Evolutionary conservation across 2,329 filamentous ascomycete genomes (phyloP), one percentile per base, ranked within the genome.

Genomic region (Trichoderma sp.): DNA sequence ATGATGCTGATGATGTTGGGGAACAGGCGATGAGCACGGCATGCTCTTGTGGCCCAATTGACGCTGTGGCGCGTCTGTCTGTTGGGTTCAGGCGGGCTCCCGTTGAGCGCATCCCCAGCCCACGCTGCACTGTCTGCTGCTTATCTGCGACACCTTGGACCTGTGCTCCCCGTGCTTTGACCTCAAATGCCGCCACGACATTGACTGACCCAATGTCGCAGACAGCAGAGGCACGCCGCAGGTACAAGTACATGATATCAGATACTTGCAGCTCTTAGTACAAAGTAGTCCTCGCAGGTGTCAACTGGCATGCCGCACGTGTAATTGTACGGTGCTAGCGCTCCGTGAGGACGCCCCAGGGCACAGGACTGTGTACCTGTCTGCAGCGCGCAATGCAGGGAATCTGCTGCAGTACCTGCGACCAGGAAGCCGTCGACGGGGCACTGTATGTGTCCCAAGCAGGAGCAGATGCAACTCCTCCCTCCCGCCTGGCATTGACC

Each of bases 141-240:
- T 53, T 63, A 63, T 35, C 52, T 52, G 60, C 60, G 47, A 63
- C 60, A 55, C 47, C 31, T 27, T 63, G 10, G 14, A 19, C n/a
- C 57, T 35, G 33, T 24, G 47, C 31, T 40, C 16, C 31, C 43
- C 19, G 43, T 47, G 35, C 11, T 31, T 24, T 31, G 33, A 63
- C 60, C 43, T 33, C 31, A 8, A 33, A 7, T 63, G 33, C 37
- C 14, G 16, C 37, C 59, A 35, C 27, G 60, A 53, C 60, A 33
- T 43, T 43, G 40, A 33, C 14, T 43, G 16, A 43, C 8, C 16
- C 37, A 43, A 43, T 35, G 60, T 63, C 43, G 7, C 43, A 49
- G 43, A 11, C 8, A 21, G 43, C n/a, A 49, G 11, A 49, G 43
- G 43, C n/a, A 11, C 5, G 43, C n/a, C 10, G n/a, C 10, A n/a